phyloP scores from a whole-genome alignment of 1,139 yeast genomes.

The Hemisphaericaspora xylofermentans region DNA sequence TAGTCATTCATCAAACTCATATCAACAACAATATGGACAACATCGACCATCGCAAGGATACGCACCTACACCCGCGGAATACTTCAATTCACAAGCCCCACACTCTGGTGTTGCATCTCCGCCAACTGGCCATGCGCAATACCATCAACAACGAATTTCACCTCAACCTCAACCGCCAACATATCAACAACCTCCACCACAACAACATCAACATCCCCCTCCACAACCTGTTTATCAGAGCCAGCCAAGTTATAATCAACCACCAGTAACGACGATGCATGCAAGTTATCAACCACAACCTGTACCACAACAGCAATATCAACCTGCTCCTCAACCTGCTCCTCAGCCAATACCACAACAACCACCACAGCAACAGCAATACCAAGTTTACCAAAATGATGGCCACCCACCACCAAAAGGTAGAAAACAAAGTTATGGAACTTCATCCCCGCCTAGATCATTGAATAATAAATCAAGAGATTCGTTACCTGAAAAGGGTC shows the following conservation, averaged over 20 bases:
- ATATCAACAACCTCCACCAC: slow-evolving; percentile 16
- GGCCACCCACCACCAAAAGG: slow-evolving; percentile 11
- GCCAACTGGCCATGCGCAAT: slow-evolving; percentile 14
- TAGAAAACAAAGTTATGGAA: background rate
- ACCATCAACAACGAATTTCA: slow-evolving; percentile 13
- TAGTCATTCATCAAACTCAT: slow-evolving; percentile 18
- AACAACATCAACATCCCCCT: slow-evolving; percentile 16
- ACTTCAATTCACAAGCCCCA: background rate
- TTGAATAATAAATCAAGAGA: slow-evolving; percentile 14
- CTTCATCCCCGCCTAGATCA: slow-evolving; percentile 9
- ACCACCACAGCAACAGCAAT: slow-evolving; percentile 5
- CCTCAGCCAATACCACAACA: slow-evolving; percentile 5
- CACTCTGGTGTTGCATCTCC: background rate
- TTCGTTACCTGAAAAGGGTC: slow-evolving; percentile 6
- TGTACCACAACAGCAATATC: slow-evolving; percentile 15
- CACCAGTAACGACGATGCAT: slow-evolving; percentile 3
- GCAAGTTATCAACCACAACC: slow-evolving; percentile 17
- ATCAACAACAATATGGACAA: slow-evolving; percentile 17
- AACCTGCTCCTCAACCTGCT: slow-evolving; percentile 13
- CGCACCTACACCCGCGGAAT: slow-evolving; percentile 10
- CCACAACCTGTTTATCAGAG: slow-evolving; percentile 18
- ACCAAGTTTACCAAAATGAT: slow-evolving; percentile 5
- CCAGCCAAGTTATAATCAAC: slow-evolving; percentile 9
- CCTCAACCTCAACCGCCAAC: slow-evolving; percentile 11
- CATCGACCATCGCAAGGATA: slow-evolving; percentile 14